A percentile compares a stretch with the other conserved stretches of the same genome.
Evolutionary conservation across 768 basidiomycete genomes (phyloP).

Genomic region (Multifurca ochricompacta): DNA sequence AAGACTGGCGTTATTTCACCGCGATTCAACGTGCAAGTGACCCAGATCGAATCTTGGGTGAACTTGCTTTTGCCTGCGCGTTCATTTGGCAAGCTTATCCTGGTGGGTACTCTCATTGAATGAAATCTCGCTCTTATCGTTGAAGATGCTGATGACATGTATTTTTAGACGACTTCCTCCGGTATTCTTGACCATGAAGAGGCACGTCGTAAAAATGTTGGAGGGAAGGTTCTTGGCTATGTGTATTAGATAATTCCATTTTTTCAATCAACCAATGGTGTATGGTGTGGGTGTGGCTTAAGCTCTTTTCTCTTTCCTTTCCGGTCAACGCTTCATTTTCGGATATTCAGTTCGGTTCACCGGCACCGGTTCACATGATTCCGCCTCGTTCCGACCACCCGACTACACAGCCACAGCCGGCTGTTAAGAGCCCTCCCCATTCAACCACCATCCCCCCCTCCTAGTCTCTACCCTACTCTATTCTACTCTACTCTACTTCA

Average conservation of each 20-base stretch:
- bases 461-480: no score
- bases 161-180: constrained; percentile 82
- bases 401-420: no score
- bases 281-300: no score
- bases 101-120: constrained; percentile 43
- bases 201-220: constrained; percentile 96
- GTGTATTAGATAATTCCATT: constrained; percentile 55
- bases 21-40: constrained; percentile 92
- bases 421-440: no score
- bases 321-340: no score
- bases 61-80: constrained; percentile 93
- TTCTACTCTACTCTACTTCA: no score
- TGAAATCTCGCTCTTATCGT: not conserved
- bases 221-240: constrained; percentile 91
- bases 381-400: no score
- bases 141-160: not conserved
- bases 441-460: no score
- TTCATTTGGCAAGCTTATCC: constrained; percentile 94
- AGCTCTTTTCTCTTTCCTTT: no score
- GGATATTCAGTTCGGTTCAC: no score
- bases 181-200: constrained; percentile 99
- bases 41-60: constrained; percentile 93
- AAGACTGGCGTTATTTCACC: constrained; percentile 99
- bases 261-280: no score
- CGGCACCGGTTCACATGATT: no score